Evolutionary conservation across 306 rosid species (phyloP), one percentile per base, ranked within the genome.

Genomic region (Sechiopsis laciniata): DNA sequence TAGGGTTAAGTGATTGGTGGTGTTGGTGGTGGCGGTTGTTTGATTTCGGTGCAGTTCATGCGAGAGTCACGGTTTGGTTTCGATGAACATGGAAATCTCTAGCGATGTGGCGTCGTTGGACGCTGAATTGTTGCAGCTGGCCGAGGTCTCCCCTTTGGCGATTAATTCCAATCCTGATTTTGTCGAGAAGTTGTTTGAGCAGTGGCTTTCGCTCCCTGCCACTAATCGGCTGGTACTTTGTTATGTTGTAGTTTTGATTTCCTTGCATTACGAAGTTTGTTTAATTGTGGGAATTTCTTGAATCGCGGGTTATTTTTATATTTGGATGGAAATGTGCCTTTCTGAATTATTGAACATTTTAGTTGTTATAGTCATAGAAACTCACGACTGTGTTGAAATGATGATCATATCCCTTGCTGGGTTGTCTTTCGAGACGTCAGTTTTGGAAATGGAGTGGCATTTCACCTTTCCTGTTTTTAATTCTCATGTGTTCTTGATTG

Each of bases 181-280:
- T 60, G 95, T 83, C 10, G 88, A 91, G 81, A 84, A 84, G 80
- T 91, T 95, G 58, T 95, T 88, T 76, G 95, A 91, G 76, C 91
- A 89, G 79, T 95, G 99, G 99, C 92, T 95, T n/a, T 85, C 97
- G 76, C 95, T 91, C 53, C 95, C 96, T 0, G 91, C 84, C 45
- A 86, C 84, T 74, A 86, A 88, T 80, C 97, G 97, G n/a, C 79
- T 89, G 96, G 99, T 95, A 94, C 48, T 53, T 26, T 46, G 5
- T 57, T 11, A 13, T 21, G 3, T 42, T 67, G 6, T 24, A 14
- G 6, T 7, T 42, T 70, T 50, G 19, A 51, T 70, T 68, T 48
- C 7, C 20, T 48, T 21, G 56, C 57, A 14, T 68, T 22, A 7
- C 24, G n/a, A 70, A 68, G 73, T 22, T 67, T 9, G 55, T 69